Percentiles rank a stretch among this genome's conserved stretches.
Conservation (phyloP, 495 filamentous ascomycete genomes). For the Antarctomyces pellizariae region DNA sequence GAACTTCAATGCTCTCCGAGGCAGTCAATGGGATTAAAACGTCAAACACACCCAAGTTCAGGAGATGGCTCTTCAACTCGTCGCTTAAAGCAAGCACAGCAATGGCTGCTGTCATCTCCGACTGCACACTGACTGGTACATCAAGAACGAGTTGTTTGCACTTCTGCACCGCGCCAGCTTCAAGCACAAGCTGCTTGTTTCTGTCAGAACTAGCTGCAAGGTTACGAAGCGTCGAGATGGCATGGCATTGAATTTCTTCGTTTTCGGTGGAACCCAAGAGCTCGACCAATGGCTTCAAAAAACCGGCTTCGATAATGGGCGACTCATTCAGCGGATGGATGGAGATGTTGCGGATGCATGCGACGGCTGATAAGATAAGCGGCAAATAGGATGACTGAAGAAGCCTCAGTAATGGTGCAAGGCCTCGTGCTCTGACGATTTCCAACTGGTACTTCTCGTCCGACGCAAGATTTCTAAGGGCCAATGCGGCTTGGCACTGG, state of each 20-base stretch:
- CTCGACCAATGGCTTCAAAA: conserved; percentile 80
- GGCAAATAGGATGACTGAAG: conserved; percentile 88
- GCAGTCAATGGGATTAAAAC: conserved; percentile 87
- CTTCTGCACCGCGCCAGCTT: conserved; percentile 92
- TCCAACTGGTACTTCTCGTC: conserved; percentile 98
- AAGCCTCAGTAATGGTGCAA: conserved; percentile 63
- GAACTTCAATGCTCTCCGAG: conserved; percentile 89
- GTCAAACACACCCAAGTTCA: conserved; percentile 90
- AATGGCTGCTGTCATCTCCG: conserved; percentile 97
- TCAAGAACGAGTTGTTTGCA: conserved; percentile 92
- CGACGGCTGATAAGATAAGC: conserved; percentile 87
- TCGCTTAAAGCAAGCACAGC: conserved; percentile 93
- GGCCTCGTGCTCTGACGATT: conserved; percentile 71
- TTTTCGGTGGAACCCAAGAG: conserved; percentile 88
- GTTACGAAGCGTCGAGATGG: conserved; percentile 89
- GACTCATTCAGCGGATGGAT: conserved; percentile 98
- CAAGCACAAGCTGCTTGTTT: conserved; percentile 88
- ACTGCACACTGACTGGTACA: conserved; percentile 84
- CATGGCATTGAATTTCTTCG: conserved; percentile 96
- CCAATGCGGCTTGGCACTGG: conserved; percentile 89
- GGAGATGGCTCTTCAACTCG: conserved; percentile 74
- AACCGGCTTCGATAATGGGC: conserved; percentile 96
- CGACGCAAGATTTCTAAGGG: conserved; percentile 83
- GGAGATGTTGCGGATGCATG: conserved; percentile 95
- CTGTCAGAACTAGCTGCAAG: conserved; percentile 88